A percentile compares a stretch with the other conserved stretches of the same genome.
phyloP scores from a whole-genome alignment of 768 basidiomycete species.

The Rhodotorula diobovata region DNA sequence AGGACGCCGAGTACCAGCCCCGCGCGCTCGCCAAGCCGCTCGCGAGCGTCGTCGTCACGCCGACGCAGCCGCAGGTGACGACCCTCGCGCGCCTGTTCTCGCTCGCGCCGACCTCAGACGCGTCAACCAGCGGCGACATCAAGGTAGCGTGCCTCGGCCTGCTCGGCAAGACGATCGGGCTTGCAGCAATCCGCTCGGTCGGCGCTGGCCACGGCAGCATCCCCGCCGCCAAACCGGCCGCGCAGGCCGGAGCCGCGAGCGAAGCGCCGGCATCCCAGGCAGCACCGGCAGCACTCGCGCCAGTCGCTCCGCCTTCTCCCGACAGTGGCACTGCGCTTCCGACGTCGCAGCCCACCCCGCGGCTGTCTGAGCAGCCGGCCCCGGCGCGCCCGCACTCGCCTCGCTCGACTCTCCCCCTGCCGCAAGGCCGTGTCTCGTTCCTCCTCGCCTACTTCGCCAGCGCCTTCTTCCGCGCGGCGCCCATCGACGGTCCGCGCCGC shows the following conservation, averaged over 20 bases:
- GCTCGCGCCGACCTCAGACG: neutral
- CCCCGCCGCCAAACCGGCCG: neutral
- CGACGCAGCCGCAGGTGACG: neutral
- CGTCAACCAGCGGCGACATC: neutral
- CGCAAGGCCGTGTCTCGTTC: constrained; percentile 15
- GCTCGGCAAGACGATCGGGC: constrained; percentile 27
- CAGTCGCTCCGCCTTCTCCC: no score
- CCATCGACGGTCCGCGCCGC: neutral
- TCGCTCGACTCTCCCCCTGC: neutral
- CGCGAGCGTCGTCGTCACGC: neutral
- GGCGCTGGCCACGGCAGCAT: neutral
- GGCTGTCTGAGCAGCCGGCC: neutral
- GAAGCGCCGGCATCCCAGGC: no score
- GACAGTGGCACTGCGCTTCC: no score
- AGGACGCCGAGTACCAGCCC: neutral
- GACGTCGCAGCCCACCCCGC: neutral
- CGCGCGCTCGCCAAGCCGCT: constrained; percentile 7
- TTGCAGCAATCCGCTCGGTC: constrained; percentile 18
- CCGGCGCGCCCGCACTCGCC: neutral
- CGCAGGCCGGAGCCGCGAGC: neutral
- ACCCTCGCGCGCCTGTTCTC: constrained; percentile 10
- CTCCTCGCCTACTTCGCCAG: constrained; percentile 19
- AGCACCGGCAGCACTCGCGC: no score
- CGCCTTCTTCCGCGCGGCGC: neutral
- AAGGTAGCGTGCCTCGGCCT: constrained; percentile 35